Evolutionary conservation across 371 early-diverging fungal species (phyloP).

Genomic region (Dinochytrium kinnereticum): DNA sequence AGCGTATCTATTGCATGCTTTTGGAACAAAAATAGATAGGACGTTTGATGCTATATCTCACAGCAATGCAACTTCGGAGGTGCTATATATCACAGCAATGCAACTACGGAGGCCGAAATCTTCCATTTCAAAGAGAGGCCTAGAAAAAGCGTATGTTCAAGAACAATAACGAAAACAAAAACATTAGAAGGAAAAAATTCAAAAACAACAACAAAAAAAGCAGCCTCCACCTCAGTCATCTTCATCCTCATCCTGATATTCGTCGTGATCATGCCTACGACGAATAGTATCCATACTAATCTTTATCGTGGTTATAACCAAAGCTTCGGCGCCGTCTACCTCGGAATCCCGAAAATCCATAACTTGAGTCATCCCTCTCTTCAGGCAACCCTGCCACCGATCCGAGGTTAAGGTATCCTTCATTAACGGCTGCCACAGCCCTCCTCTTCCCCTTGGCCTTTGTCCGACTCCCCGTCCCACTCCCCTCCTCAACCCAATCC

Average conservation of each 20-base stretch:
- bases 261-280: not conserved
- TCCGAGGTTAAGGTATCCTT: constrained; percentile 7
- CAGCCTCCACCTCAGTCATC: no score
- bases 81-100: no score
- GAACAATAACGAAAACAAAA: no score
- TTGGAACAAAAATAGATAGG: no score
- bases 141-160: no score
- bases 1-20: no score
- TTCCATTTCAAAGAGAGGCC: no score
- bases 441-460: not conserved
- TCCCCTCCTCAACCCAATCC: not conserved
- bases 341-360: not conserved
- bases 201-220: no score
- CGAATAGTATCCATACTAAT: not conserved
- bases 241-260: not conserved
- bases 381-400: not conserved
- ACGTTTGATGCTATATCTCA: no score
- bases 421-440: not conserved
- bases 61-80: no score
- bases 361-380: not conserved
- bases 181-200: no score
- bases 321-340: not conserved
- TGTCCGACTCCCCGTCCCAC: not conserved
- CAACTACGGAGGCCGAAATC: no score
- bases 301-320: not conserved